These are phyloP conservation scores for Lactuca saligna DNA, from an alignment of 129 eudicot species.

Conservation along the genomic window DNA sequence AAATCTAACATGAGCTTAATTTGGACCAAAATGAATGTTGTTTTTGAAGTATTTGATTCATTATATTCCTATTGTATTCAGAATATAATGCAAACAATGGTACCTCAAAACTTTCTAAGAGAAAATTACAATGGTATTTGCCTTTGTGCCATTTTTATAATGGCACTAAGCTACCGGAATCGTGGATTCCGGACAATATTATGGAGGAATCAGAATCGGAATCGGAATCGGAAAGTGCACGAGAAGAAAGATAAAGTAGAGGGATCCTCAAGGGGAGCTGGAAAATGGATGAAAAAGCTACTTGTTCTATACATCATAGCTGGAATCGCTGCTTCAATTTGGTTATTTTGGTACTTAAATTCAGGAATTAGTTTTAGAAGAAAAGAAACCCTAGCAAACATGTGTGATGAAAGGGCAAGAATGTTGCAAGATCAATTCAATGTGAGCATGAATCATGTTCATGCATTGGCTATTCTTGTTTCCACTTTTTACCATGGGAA, in stretches of 20 bases:
- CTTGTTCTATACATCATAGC: conserved; percentile 41
- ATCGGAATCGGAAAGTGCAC: conserved; percentile 22
- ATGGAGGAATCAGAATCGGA: conserved; percentile 37
- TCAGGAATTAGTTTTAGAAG: conserved; percentile 48
- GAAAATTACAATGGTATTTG: conserved; percentile 27
- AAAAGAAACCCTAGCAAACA: conserved; percentile 68
- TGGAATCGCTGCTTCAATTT: conserved; percentile 50
- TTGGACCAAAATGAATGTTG: not conserved
- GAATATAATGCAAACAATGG: conserved; percentile 18
- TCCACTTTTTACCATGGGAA: conserved; percentile 90
- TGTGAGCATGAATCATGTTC: conserved; percentile 96
- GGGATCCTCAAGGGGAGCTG: conserved; percentile 45
- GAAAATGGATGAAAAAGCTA: conserved; percentile 67
- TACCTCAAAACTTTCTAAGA: conserved; percentile 17
- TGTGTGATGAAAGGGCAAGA: conserved; percentile 95
- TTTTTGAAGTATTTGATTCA: not conserved
- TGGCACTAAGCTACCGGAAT: conserved; percentile 40
- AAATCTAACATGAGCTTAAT: conserved; percentile 2
- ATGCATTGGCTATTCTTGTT: conserved; percentile 76
- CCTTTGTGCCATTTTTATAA: conserved; percentile 45
- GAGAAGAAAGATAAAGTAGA: conserved; percentile 40
- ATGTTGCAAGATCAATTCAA: conserved; percentile 96
- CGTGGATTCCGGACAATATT: conserved; percentile 25
- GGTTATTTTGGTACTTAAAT: conserved; percentile 55
- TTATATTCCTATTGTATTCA: conserved; percentile 22